Evolutionary conservation across 495 filamentous ascomycete genomes (phyloP), one percentile per base, ranked within the genome.

Genomic region (Xylaria bambusicola): DNA sequence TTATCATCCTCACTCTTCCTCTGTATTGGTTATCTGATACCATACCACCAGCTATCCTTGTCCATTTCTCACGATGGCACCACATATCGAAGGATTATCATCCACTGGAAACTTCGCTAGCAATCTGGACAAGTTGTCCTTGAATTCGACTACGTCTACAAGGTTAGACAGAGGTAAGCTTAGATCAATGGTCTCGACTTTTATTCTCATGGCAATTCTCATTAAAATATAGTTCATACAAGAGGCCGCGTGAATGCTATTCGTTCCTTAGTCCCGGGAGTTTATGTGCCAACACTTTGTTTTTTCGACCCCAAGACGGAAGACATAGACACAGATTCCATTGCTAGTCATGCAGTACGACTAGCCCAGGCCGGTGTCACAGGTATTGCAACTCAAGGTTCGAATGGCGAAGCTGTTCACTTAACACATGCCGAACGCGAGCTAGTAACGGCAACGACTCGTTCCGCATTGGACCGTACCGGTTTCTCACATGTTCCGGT

Each of bases 341-440:
- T 80, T n/a, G 77, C 81, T 60, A 83, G 82, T 41, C 91, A 95
- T 68, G 84, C 88, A 15, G 80, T 86, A 23, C 86, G 86, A 58
- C 85, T 95, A 2, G 86, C 87, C 31, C 70, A 83, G 42, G 83
- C 88, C 15, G 89, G 90, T 47, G 82, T 92, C 24, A 77, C 84
- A 38, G 91, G 90, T 42, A 79, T 95, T 42, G 85, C 89, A 45
- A 85, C 88, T 7, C 90, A 93, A 71, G 91, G 91, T 26, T 93
- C 89, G 71, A 97, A 95, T 70, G 92, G 92, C 66, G 92, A 94
- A 75, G 90, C 90, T 2, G 89, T 92, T 3, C 90, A 93, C 66
- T 77, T 93, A 23, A 86, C 87, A 46, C 85, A 85, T 33, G 73
- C 82, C 17, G 90, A 93, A 69, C 84, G 90, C 46, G 83, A 82